Evolutionary conservation across 148 eudicot species (phyloP).

Genomic region (Camellia granthamiana): DNA sequence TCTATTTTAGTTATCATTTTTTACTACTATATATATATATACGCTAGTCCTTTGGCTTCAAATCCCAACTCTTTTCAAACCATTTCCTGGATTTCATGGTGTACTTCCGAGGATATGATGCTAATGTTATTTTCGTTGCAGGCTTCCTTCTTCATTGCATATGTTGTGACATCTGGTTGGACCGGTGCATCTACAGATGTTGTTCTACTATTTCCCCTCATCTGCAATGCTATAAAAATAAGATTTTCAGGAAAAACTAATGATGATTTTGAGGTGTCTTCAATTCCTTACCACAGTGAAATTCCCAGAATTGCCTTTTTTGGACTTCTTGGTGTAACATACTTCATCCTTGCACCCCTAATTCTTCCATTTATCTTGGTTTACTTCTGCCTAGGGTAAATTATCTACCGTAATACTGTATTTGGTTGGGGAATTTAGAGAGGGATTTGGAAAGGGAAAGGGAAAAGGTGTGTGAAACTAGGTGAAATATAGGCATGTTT

Average conservation of each 20-base stretch:
- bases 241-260: constrained; percentile 24
- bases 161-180: constrained; percentile 90
- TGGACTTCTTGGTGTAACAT: constrained; percentile 84
- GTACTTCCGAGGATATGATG: not conserved
- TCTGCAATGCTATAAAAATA: constrained; percentile 38
- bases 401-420: constrained; percentile 69
- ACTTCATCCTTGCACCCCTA: constrained; percentile 76
- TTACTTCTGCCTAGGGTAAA: constrained; percentile 74
- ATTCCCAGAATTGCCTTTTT: constrained; percentile 73
- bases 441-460: no score
- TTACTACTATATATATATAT: not conserved
- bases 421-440: no score
- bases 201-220: constrained; percentile 42
- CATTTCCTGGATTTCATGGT: not conserved
- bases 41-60: not conserved
- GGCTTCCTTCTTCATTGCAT: constrained; percentile 88
- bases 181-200: constrained; percentile 70
- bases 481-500: no score
- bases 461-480: no score
- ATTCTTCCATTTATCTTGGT: constrained; percentile 80
- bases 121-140: constrained; percentile 31
- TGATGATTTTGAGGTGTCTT: constrained; percentile 57
- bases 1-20: no score
- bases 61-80: not conserved
- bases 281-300: constrained; percentile 68